Conservation (phyloP, 371 early-diverging fungal species). For the Batkoa obscura region DNA sequence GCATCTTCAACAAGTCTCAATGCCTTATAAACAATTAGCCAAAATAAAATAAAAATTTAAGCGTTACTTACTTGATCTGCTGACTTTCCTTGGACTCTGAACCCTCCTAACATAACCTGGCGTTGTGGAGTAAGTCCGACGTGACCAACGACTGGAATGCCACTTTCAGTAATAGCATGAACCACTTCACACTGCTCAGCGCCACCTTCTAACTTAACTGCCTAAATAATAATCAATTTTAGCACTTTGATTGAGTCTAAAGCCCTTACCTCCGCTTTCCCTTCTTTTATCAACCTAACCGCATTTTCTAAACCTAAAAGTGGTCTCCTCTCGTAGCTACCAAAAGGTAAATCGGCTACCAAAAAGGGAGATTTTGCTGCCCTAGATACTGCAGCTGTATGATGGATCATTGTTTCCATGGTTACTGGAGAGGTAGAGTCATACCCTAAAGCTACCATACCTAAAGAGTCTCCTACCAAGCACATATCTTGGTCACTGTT, state of each 20-base stretch:
- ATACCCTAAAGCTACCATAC: constrained; percentile 87
- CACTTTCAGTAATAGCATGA: constrained; percentile 47
- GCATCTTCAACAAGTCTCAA: constrained; percentile 62
- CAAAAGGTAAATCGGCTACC: constrained; percentile 82
- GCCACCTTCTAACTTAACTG: constrained; percentile 94
- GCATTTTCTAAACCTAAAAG: constrained; percentile 53
- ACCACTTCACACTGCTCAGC: constrained; percentile 58
- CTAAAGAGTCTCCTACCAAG: constrained; percentile 88
- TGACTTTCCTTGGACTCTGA: constrained; percentile 81
- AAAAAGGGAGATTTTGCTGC: constrained; percentile 56
- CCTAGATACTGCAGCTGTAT: constrained; percentile 71
- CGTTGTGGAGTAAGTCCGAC: constrained; percentile 91
- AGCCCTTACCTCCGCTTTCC: constrained; percentile 56
- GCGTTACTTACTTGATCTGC: constrained; percentile 23
- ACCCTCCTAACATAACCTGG: constrained; percentile 69
- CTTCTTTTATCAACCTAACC: constrained; percentile 69
- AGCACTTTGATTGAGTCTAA: no score
- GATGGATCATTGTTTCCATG: constrained; percentile 87
- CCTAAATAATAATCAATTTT: no score
- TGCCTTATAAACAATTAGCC: no score
- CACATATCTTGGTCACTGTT: constrained; percentile 63
- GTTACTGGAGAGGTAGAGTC: constrained; percentile 70
- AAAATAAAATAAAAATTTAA: constrained; percentile 1
- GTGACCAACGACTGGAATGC: constrained; percentile 84
- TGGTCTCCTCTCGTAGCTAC: constrained; percentile 62